phyloP scores from a whole-genome alignment of 371 early-diverging fungal genomes.

The Batrachochytrium dendrobatidis region DNA sequence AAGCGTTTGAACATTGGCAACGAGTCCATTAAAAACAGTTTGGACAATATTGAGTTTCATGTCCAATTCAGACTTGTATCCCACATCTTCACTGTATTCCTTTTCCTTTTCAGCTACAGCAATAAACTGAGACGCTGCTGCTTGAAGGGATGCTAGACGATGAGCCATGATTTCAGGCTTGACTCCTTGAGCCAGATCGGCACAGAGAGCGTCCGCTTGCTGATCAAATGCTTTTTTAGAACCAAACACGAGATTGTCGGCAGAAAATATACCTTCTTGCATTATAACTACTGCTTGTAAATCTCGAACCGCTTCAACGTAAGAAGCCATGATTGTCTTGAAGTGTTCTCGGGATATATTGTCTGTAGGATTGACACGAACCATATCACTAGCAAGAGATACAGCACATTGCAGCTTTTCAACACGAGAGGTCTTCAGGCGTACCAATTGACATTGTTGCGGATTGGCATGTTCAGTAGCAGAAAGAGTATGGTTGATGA shows the following conservation, averaged over 20 bases:
- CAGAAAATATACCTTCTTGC: constrained; percentile 31
- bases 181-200: constrained; percentile 10
- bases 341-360: constrained; percentile 15
- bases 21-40: not conserved
- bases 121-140: constrained; percentile 27
- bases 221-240: constrained; percentile 15
- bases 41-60: constrained; percentile 21
- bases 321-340: constrained; percentile 16
- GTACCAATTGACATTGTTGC: constrained; percentile 17
- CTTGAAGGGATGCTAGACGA: constrained; percentile 13
- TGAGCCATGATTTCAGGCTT: constrained; percentile 1
- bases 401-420: constrained; percentile 11
- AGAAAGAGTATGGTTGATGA: constrained; percentile 17
- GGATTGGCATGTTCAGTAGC: constrained; percentile 4
- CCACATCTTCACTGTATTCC: constrained; percentile 29
- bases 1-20: not conserved
- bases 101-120: constrained; percentile 23
- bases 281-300: constrained; percentile 20
- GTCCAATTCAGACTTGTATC: constrained; percentile 20
- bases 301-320: constrained; percentile 24
- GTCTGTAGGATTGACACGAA: constrained; percentile 20
- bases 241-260: constrained; percentile 31
- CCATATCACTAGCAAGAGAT: constrained; percentile 11
- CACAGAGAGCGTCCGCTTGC: constrained; percentile 12
- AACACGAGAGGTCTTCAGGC: constrained; percentile 9